Evolutionary conservation across 176 grass and related monocot species (phyloP).

Genomic region (Triticum monococcum): DNA sequence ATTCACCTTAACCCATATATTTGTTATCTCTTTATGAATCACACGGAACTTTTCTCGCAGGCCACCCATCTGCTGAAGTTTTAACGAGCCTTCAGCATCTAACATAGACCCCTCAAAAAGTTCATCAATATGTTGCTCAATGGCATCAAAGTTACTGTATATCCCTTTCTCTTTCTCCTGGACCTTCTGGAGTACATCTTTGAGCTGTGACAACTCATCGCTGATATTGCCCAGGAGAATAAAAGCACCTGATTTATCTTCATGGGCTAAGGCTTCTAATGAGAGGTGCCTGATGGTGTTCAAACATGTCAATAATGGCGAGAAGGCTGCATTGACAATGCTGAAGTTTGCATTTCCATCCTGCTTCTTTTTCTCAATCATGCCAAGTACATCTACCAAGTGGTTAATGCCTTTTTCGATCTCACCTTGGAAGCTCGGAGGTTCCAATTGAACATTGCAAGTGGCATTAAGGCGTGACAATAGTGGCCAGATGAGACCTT

Average conservation of each 20-base stretch:
- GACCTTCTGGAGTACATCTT: conserved; percentile 3
- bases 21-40: conserved; percentile 3
- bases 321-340: not conserved
- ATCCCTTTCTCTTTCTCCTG: conserved; percentile 9
- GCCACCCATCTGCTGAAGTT: not conserved
- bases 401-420: not conserved
- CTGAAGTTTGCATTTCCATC: not conserved
- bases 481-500: not conserved
- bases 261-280: conserved; percentile 10
- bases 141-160: conserved; percentile 13
- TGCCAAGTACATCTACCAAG: conserved; percentile 2
- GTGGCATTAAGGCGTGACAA: not conserved
- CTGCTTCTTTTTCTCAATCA: not conserved
- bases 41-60: not conserved
- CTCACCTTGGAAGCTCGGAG: not conserved
- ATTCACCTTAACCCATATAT: conserved; percentile 2
- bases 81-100: not conserved
- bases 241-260: conserved; percentile 6
- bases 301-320: not conserved
- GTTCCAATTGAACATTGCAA: not conserved
- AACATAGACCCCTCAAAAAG: not conserved
- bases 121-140: conserved; percentile 6
- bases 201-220: conserved; percentile 10
- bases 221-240: not conserved
- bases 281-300: not conserved